phyloP scores from a whole-genome alignment of 352 stramenopile genomes.

The Pythium aristosporum region DNA sequence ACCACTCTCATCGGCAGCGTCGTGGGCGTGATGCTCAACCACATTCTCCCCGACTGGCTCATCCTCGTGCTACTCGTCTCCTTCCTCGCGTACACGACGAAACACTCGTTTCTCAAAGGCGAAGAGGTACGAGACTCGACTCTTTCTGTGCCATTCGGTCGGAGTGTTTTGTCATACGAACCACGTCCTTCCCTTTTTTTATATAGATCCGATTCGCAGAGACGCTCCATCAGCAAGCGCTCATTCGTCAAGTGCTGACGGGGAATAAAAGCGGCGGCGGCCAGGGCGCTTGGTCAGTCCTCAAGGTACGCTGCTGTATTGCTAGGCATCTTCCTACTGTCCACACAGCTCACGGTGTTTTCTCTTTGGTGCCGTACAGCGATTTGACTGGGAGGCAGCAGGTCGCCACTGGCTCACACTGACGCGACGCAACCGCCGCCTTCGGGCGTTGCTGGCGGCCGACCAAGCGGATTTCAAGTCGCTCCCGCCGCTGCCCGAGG shows the following conservation, averaged over 20 bases:
- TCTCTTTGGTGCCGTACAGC: constrained; percentile 26
- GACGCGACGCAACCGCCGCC: constrained; percentile 61
- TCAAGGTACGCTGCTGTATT: constrained; percentile 36
- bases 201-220: constrained; percentile 63
- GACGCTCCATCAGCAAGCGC: constrained; percentile 33
- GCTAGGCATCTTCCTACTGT: not conserved
- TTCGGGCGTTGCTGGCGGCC: constrained; percentile 38
- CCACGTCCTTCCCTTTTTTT: not conserved
- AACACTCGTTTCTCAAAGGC: constrained; percentile 69
- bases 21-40: constrained; percentile 84
- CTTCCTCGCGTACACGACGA: constrained; percentile 74
- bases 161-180: no score
- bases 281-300: constrained; percentile 60
- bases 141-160: not conserved
- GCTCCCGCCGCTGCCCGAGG: constrained; percentile 39
- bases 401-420: constrained; percentile 57
- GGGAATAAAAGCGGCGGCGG: constrained; percentile 38
- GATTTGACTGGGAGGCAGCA: constrained; percentile 60
- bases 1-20: constrained; percentile 79
- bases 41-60: constrained; percentile 81
- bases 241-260: constrained; percentile 56
- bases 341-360: not conserved
- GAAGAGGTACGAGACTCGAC: constrained; percentile 3
- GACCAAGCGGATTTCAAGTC: constrained; percentile 68
- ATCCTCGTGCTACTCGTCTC: constrained; percentile 74